Evolutionary conservation across 306 rosid genomes (phyloP).

Genomic region (Macrotyloma uniflorum): DNA sequence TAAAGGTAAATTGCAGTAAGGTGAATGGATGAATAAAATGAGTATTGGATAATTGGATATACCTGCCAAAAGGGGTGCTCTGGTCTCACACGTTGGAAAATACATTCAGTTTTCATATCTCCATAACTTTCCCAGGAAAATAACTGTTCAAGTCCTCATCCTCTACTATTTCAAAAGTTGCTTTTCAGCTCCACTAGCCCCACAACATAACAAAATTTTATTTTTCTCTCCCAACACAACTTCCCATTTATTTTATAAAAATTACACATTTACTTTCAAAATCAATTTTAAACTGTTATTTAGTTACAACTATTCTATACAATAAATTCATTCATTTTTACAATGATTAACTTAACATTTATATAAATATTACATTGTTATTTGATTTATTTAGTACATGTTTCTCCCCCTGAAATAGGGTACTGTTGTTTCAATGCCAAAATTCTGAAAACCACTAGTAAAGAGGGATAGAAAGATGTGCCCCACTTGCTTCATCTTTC

Average conservation of each 20-base stretch:
- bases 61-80: not conserved
- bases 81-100: conserved; percentile 27
- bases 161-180: conserved; percentile 13
- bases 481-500: too few relatives aligned
- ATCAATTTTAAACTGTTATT: too few relatives aligned
- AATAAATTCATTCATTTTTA: too few relatives aligned
- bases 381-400: not conserved
- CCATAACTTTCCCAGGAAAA: conserved; percentile 40
- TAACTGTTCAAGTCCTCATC: conserved; percentile 31
- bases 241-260: too few relatives aligned
- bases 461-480: too few relatives aligned
- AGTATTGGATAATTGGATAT: conserved; percentile 32
- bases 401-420: not conserved
- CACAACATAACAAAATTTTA: not conserved
- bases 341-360: too few relatives aligned
- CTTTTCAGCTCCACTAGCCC: conserved; percentile 1
- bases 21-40: conserved; percentile 5
- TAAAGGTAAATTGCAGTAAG: conserved; percentile 20
- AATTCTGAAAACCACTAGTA: not conserved
- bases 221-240: too few relatives aligned
- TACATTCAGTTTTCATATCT: not conserved
- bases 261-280: too few relatives aligned
- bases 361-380: too few relatives aligned
- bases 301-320: too few relatives aligned
- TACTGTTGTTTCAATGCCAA: not conserved